A percentile compares a stretch with the other conserved stretches of the same genome.
Evolutionary conservation across 2,329 filamentous ascomycete species (phyloP).

Genomic region (Fusarium nematophilum): DNA sequence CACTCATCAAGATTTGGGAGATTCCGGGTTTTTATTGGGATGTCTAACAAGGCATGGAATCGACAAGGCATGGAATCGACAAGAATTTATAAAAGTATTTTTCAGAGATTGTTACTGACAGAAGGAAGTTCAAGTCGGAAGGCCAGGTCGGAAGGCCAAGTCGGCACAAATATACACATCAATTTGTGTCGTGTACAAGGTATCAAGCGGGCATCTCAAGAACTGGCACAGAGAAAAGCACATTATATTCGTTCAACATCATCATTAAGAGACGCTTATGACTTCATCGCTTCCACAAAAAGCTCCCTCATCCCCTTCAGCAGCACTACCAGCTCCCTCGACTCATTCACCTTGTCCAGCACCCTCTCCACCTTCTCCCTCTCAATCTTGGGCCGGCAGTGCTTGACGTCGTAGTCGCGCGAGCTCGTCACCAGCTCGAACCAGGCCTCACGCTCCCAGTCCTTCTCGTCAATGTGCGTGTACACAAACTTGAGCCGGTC

Average conservation of each 20-base stretch:
- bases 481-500: conserved; percentile 93
- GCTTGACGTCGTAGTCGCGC: conserved; percentile 86
- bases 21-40: background rate
- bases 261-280: conserved; percentile 45
- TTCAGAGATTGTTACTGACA: too few species aligned
- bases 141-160: too few species aligned
- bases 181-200: background rate
- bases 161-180: too few species aligned
- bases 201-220: too few species aligned
- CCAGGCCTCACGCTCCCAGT: conserved; percentile 91
- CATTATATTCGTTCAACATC: conserved; percentile 15
- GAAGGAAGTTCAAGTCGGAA: too few species aligned
- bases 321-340: conserved; percentile 75
- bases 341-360: conserved; percentile 84
- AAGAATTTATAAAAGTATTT: too few species aligned
- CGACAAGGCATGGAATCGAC: too few species aligned
- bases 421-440: conserved; percentile 88
- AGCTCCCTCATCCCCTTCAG: conserved; percentile 86
- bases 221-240: too few species aligned
- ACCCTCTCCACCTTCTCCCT: conserved; percentile 81
- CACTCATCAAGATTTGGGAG: background rate
- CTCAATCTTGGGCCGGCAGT: conserved; percentile 85
- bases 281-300: conserved; percentile 75
- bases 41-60: too few species aligned
- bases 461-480: conserved; percentile 84